A percentile compares a stretch with the other conserved stretches of the same genome.
Conservation (phyloP, 441 rosid species). For the Populus hybrid region DNA sequence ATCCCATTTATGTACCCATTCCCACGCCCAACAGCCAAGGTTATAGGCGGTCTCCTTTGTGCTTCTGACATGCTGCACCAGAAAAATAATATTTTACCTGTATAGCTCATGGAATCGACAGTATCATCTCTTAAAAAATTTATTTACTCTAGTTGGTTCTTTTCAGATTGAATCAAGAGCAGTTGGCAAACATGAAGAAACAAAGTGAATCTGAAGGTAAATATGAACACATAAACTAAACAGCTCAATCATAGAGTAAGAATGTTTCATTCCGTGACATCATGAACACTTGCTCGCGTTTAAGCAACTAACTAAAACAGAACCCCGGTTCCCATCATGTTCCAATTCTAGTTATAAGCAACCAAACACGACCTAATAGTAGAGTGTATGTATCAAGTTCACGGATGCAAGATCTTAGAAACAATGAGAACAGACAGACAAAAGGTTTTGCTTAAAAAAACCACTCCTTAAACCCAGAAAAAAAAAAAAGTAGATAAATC, state of each 20-base stretch:
- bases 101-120: background rate
- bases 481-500: background rate
- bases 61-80: slow-evolving; percentile 64
- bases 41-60: slow-evolving; percentile 37
- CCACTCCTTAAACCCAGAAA: background rate
- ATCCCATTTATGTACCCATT: slow-evolving; percentile 57
- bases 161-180: slow-evolving; percentile 1
- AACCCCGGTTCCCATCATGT: slow-evolving; percentile 3
- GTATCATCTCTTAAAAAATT: background rate
- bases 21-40: slow-evolving; percentile 41
- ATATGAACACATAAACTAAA: slow-evolving; percentile 5
- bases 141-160: background rate
- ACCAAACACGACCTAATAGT: slow-evolving; percentile 21
- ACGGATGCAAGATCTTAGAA: slow-evolving; percentile 21
- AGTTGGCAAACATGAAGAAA: slow-evolving; percentile 8
- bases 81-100: background rate
- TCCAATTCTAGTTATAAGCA: slow-evolving; percentile 11
- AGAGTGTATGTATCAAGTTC: slow-evolving; percentile 18
- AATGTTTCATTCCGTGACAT: background rate
- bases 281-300: background rate
- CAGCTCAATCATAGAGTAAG: slow-evolving; percentile 1
- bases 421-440: slow-evolving; percentile 12
- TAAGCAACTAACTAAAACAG: background rate
- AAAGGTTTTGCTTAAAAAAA: background rate
- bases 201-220: slow-evolving; percentile 9